These are phyloP conservation scores for Straminergon stramineum DNA, from an alignment of 225 moss, liverwort and hornwort species.

Conservation along the genomic window DNA sequence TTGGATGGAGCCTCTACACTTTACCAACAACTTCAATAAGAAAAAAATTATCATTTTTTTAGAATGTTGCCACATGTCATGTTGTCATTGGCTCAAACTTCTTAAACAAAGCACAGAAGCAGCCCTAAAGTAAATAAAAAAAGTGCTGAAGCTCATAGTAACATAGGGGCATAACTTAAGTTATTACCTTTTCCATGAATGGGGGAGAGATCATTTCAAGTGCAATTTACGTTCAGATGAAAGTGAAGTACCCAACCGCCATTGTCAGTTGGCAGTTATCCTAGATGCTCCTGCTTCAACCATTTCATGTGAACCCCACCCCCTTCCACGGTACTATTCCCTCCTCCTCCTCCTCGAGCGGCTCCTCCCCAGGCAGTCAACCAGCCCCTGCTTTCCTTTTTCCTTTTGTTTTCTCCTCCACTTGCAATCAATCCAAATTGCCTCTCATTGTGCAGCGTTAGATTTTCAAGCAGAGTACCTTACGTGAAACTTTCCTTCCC, in stretches of 20 bases:
- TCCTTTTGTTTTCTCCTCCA: not conserved
- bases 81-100: no score
- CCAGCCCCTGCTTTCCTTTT: no score
- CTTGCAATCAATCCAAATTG: not conserved
- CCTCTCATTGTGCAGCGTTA: not conserved
- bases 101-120: rapidly evolving
- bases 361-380: not conserved
- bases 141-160: not conserved
- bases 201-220: not conserved
- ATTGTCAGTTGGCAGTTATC: constrained; percentile 14
- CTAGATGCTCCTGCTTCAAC: not conserved
- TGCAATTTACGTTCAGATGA: not conserved
- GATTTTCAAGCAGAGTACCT: not conserved
- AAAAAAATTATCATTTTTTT: no score
- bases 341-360: not conserved
- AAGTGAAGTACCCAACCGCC: constrained; percentile 8
- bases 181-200: no score
- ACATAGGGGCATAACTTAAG: not conserved
- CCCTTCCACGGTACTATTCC: not conserved
- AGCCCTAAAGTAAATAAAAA: not conserved
- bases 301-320: not conserved
- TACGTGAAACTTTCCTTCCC: not conserved
- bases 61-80: not conserved
- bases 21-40: rapidly evolving
- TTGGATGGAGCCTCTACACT: no score